These are phyloP conservation scores for Boletus pseudopeckii DNA, from an alignment of 768 basidiomycete genomes.

Conservation along the genomic window DNA sequence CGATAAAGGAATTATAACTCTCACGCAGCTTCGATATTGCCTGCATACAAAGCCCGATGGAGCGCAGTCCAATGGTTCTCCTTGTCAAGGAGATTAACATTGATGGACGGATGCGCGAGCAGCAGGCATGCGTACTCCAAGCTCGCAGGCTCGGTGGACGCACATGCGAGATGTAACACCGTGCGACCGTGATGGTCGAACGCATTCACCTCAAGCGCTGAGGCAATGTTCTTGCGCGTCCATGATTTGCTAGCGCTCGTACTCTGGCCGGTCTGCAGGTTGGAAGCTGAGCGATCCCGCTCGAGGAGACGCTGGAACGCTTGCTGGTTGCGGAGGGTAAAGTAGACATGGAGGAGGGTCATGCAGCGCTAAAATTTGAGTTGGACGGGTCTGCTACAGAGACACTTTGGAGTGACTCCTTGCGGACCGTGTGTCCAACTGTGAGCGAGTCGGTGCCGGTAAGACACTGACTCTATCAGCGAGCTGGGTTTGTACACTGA, in stretches of 20 bases:
- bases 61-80: constrained; percentile 92
- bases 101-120: constrained; percentile 69
- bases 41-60: constrained; percentile 80
- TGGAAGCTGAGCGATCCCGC: constrained; percentile 37
- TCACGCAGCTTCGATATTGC: constrained; percentile 69
- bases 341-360: constrained; percentile 79
- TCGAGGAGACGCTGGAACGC: constrained; percentile 77
- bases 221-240: constrained; percentile 44
- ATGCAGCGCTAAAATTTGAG: constrained; percentile 41
- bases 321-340: constrained; percentile 65
- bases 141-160: constrained; percentile 54
- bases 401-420: constrained; percentile 23
- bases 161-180: constrained; percentile 78
- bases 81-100: constrained; percentile 74
- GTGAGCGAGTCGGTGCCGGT: constrained; percentile 11
- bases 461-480: constrained; percentile 7
- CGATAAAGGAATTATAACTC: constrained; percentile 24
- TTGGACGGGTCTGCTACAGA: constrained; percentile 22
- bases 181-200: constrained; percentile 71
- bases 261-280: constrained; percentile 29
- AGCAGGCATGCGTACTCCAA: constrained; percentile 77
- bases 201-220: constrained; percentile 60
- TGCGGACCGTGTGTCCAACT: constrained; percentile 23
- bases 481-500: not conserved
- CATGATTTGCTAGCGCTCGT: constrained; percentile 56